Percentiles rank a stretch among this genome's conserved stretches.
Evolutionary conservation across 2,329 filamentous ascomycete species (phyloP).

Genomic region (Cordyceps tenuipes): DNA sequence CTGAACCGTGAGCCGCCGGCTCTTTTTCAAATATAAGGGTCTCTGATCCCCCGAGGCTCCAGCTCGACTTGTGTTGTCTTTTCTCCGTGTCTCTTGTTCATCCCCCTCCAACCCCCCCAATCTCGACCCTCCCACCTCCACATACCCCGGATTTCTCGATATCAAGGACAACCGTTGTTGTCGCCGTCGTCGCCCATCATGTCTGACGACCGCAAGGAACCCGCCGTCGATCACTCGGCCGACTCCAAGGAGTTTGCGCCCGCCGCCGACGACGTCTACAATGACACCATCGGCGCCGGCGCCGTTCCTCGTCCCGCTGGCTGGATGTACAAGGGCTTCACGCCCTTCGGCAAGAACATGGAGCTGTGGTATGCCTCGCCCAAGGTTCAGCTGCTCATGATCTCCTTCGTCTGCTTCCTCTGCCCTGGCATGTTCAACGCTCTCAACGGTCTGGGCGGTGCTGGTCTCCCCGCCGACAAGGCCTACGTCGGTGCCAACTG

Average conservation of each 20-base stretch:
- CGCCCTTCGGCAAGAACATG: conserved; percentile 36
- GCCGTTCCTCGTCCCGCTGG: conserved; percentile 32
- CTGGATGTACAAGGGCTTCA: conserved; percentile 62
- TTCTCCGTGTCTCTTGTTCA: background rate
- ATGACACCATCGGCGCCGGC: background rate
- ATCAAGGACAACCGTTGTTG: background rate
- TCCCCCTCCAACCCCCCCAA: background rate
- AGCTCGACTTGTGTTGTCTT: background rate
- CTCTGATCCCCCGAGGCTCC: background rate
- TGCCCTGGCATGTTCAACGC: conserved; percentile 70
- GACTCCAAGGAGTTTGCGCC: conserved; percentile 4
- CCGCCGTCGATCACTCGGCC: conserved; percentile 9
- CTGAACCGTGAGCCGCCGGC: background rate
- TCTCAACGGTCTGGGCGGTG: conserved; percentile 56
- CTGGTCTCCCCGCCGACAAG: conserved; percentile 35
- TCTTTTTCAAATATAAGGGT: conserved; percentile 11
- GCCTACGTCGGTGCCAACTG: conserved; percentile 27
- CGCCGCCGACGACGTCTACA: background rate
- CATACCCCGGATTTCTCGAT: conserved; percentile 9
- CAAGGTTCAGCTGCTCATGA: conserved; percentile 61
- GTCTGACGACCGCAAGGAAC: conserved; percentile 9
- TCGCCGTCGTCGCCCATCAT: background rate
- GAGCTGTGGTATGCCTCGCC: conserved; percentile 67
- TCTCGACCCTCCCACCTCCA: background rate
- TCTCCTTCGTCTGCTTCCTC: conserved; percentile 47